phyloP scores from a whole-genome alignment of 2,329 filamentous ascomycete genomes.

The Penicillium sclerotiorum region DNA sequence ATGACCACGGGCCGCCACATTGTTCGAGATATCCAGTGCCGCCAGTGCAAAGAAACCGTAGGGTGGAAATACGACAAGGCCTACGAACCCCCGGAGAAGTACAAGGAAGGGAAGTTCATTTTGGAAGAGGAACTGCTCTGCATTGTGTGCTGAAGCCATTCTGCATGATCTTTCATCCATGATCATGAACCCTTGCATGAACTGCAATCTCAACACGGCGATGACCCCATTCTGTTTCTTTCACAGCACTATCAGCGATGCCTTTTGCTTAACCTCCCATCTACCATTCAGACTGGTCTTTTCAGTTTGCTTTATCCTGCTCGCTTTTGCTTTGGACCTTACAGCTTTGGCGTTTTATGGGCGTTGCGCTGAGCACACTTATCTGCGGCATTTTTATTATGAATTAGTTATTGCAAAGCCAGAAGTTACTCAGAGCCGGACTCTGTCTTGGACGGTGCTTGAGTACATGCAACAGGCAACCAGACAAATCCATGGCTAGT shows the following conservation, averaged over 20 bases:
- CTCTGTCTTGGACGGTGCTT: no score
- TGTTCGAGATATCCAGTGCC: conserved; percentile 88
- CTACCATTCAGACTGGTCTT: conserved; percentile 13
- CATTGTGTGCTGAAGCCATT: conserved; percentile 61
- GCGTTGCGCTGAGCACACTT: conserved; percentile 16
- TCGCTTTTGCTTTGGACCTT: conserved; percentile 4
- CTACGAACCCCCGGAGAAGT: conserved; percentile 88
- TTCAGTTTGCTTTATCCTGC: conserved; percentile 2
- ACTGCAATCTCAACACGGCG: neutral
- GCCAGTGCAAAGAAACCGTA: conserved; percentile 87
- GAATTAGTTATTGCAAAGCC: no score
- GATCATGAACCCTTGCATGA: neutral
- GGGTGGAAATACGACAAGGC: conserved; percentile 99
- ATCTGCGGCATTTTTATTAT: no score
- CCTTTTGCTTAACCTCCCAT: neutral
- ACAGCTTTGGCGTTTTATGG: conserved; percentile 20
- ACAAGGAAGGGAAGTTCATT: conserved; percentile 99
- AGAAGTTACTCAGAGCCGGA: no score
- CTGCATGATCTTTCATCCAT: neutral
- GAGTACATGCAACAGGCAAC: no score
- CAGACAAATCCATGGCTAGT: no score
- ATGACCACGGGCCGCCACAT: conserved; percentile 98
- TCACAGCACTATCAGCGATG: neutral
- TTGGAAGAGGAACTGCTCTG: conserved; percentile 88
- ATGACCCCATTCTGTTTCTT: neutral